Base-by-base conservation (phyloP, 139 green algal species). In the Ostreobium quekettii region DNA sequence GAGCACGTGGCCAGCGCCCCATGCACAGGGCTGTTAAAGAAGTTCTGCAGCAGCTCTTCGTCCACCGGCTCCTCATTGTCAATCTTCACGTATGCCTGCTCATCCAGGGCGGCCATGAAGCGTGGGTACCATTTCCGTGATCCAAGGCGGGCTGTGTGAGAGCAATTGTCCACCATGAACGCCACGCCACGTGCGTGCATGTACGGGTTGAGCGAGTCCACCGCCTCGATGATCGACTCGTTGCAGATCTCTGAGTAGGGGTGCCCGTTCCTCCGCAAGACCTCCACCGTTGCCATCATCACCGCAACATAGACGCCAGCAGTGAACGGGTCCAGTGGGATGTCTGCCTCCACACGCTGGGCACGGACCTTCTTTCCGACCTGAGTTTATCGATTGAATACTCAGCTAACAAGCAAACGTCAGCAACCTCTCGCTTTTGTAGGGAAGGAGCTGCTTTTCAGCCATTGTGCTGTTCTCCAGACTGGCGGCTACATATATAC, bases 101-200 rank as follows among this genome's bases (percentile, higher is more conserved):
- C 94, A 63, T 93, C 86, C 56, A 99, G 79, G 73, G 93, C 91
- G 86, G 98, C 98, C 83, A 98, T 92, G 73, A 98, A 98, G 65
- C 93, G 85, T 22, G 95, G 95, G 0, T 91, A 95, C 95, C 95
- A 99, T 86, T 99, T 99, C 61, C 95, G 80, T 47, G 80, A 87
- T 65, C 95, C 95, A 36, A 99, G 85, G 71, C 95, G 90, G 5
- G 95, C 95, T 48, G 95, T 99, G 86, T 96, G 97, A n/a, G 90
- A 97, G 93, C 95, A 99, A 87, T 99, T 99, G 83, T 99, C 95
- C 7, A 99, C 93, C 95, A 99, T 99, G 89, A 98, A 99, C 24
- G 94, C 93, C 3, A 99, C 94, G 49, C 95, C 95, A 38, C 90
- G 80, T 0, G 95, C 95, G 74, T 99, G 94, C 95, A 99, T 99